A percentile compares a stretch with the other conserved stretches of the same genome.
Evolutionary conservation across 2,329 filamentous ascomycete species (phyloP).

Genomic region (Fusarium buharicum): DNA sequence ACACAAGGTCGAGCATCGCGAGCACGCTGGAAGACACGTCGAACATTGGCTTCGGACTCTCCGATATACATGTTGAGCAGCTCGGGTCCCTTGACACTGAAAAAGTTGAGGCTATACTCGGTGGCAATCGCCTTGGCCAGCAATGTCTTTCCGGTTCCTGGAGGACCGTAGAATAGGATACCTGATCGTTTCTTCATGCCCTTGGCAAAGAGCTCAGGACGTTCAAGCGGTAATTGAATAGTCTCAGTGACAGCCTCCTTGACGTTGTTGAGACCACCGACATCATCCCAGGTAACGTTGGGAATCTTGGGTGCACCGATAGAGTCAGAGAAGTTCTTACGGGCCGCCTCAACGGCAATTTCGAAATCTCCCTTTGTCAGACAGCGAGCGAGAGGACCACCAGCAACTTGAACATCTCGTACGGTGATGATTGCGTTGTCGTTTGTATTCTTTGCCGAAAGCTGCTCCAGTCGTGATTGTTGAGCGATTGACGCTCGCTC

Average conservation of each 20-base stretch:
- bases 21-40: conserved; percentile 87
- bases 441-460: conserved; percentile 64
- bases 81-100: conserved; percentile 91
- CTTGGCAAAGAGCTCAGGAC: conserved; percentile 93
- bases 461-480: conserved; percentile 76
- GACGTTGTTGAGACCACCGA: conserved; percentile 90
- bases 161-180: conserved; percentile 91
- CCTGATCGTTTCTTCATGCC: conserved; percentile 98
- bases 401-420: conserved; percentile 87
- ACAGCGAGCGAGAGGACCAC: conserved; percentile 80
- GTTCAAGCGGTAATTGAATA: conserved; percentile 89
- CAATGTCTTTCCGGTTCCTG: conserved; percentile 92
- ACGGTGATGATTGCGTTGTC: conserved; percentile 65
- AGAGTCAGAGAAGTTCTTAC: conserved; percentile 97
- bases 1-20: conserved; percentile 87
- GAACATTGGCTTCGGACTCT: conserved; percentile 91
- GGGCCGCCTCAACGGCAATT: conserved; percentile 90
- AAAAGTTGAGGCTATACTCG: conserved; percentile 94
- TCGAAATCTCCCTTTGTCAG: conserved; percentile 89
- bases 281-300: conserved; percentile 95
- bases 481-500: conserved; percentile 86
- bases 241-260: conserved; percentile 98
- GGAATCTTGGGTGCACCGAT: conserved; percentile 98
- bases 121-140: conserved; percentile 93
- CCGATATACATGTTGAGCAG: conserved; percentile 97